Evolutionary conservation across 2,329 filamentous ascomycete genomes (phyloP), one percentile per base, ranked within the genome.

Genomic region (Scolecobasidium constrictum): DNA sequence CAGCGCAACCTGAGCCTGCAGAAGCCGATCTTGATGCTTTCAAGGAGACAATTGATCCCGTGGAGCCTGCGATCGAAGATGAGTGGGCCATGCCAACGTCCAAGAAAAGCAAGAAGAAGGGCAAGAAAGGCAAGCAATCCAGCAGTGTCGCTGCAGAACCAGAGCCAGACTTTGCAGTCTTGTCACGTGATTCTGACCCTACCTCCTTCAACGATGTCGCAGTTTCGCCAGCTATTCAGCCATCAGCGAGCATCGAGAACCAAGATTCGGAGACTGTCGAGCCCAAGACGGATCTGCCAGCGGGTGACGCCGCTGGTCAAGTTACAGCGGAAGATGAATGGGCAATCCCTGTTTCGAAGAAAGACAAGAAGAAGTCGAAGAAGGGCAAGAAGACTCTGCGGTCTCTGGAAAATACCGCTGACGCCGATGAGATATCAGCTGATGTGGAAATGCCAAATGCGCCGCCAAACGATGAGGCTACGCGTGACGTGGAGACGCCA

Each of bases 71-170:
- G 38, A 31, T 28, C 13, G 22, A 36, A 26, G 48, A 46, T 43
- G 22, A 21, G 19, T 16, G 15, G 15, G 33, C 26, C 16, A 23
- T 12, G 41, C 35, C 20, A n/a, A 42, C 9, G 11, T 42, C 35
- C 40, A 62, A 57, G 35, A 67, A 62, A 55, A 67, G 62, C 15
- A 35, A 20, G 11, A 40, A 33, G 15, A 16, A 33, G 19, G 20
- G 31, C 5, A 40, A 40, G 16, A 40, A 33, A 34, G n/a, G 39
- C 50, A 55, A 40, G 22, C 26, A 28, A 19, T n/a, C n/a, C n/a
- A n/a, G n/a, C n/a, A n/a, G n/a, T n/a, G n/a, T n/a, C n/a, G n/a
- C n/a, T n/a, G n/a, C n/a, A n/a, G n/a, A n/a, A n/a, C n/a, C n/a
- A n/a, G n/a, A n/a, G n/a, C n/a, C n/a, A n/a, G n/a, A n/a, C n/a